These are phyloP conservation scores for Diaporthe amygdali DNA, from an alignment of 2,329 filamentous ascomycete species.

Conservation along the genomic window DNA sequence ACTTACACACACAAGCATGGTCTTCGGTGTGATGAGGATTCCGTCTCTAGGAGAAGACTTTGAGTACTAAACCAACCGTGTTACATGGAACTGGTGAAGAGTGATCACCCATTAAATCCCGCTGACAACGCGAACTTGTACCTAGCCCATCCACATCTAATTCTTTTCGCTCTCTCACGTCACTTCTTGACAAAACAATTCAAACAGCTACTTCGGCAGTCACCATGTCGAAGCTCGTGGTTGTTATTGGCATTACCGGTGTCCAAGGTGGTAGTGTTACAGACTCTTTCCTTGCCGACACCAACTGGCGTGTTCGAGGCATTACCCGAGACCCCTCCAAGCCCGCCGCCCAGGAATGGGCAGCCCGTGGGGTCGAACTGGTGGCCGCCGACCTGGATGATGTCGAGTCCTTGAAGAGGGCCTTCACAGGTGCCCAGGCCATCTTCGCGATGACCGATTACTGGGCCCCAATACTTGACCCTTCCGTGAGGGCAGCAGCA, in stretches of 20 bases:
- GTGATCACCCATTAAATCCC: no score
- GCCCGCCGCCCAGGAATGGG: slow-evolving; percentile 27
- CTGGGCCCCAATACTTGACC: not conserved
- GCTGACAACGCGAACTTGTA: no score
- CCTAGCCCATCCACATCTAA: no score
- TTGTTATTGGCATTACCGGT: not conserved
- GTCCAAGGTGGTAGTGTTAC: not conserved
- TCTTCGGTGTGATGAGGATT: no score
- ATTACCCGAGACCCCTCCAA: slow-evolving; percentile 31
- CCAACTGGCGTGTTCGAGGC: slow-evolving; percentile 32
- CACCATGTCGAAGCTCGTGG: not conserved
- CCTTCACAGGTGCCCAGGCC: not conserved
- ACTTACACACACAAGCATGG: not conserved
- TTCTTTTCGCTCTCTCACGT: not conserved
- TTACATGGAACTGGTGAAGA: no score
- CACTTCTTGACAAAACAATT: not conserved
- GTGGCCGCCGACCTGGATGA: not conserved
- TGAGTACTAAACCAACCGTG: no score
- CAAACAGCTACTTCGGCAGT: not conserved
- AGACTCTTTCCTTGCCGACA: not conserved
- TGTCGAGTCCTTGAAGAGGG: not conserved
- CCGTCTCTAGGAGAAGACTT: not conserved
- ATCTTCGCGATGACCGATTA: slow-evolving; percentile 3
- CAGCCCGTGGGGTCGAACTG: not conserved
- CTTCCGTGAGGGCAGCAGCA: not conserved